These are phyloP conservation scores for Aureobasidium sp. DNA, from an alignment of 2,329 filamentous ascomycete genomes.

Conservation along the genomic window DNA sequence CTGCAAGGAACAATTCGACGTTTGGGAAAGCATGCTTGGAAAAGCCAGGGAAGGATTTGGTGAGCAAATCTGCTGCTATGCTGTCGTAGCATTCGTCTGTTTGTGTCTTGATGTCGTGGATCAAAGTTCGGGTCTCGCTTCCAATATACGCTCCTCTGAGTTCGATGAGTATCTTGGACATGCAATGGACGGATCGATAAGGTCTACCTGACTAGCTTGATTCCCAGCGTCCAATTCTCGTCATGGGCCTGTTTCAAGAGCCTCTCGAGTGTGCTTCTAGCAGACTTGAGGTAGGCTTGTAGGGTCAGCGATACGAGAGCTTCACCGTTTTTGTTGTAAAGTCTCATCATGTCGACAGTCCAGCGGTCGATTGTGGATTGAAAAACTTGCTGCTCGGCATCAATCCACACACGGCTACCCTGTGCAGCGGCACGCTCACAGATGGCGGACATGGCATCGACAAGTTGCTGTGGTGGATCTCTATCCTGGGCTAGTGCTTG, in stretches of 20 bases:
- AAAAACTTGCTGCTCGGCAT: conserved; percentile 48
- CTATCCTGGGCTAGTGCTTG: conserved; percentile 35
- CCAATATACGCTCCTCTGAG: conserved; percentile 48
- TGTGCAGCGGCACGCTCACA: conserved; percentile 37
- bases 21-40: conserved; percentile 17
- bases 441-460: conserved; percentile 37
- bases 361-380: conserved; percentile 47
- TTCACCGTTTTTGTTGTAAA: conserved; percentile 40
- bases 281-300: conserved; percentile 46
- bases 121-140: conserved; percentile 33
- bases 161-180: background rate
- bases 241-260: conserved; percentile 40
- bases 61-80: conserved; percentile 22
- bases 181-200: background rate
- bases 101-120: conserved; percentile 25
- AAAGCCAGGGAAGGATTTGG: conserved; percentile 21
- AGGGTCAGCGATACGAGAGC: conserved; percentile 45
- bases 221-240: conserved; percentile 44
- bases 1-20: conserved; percentile 27
- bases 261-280: conserved; percentile 33
- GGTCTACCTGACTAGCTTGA: conserved; percentile 40
- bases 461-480: conserved; percentile 36
- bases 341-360: conserved; percentile 48
- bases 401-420: conserved; percentile 43
- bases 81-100: conserved; percentile 25